A percentile compares a stretch with the other conserved stretches of the same genome.
These are phyloP conservation scores for Galerina marginata DNA, from an alignment of 768 basidiomycete genomes.

Conservation along the genomic window DNA sequence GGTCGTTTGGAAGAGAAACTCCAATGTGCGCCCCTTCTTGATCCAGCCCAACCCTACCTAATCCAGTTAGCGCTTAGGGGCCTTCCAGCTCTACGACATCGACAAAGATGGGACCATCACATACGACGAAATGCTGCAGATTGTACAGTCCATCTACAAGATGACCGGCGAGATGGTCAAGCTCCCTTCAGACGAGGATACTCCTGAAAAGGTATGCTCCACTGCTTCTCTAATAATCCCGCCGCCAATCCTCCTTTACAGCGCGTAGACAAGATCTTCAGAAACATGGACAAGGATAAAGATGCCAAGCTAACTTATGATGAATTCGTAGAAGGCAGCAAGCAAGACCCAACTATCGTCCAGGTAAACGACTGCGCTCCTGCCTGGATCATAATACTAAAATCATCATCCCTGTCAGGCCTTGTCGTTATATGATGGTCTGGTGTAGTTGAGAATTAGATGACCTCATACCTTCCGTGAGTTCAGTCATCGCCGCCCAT, in stretches of 20 bases:
- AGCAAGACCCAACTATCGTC: slow-evolving; percentile 98
- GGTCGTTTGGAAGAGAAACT: slow-evolving; percentile 97
- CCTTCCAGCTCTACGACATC: slow-evolving; percentile 99
- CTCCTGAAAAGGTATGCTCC: slow-evolving; percentile 88
- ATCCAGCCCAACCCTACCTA: slow-evolving; percentile 11
- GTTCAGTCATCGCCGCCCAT: neutral
- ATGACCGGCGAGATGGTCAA: slow-evolving; percentile 99
- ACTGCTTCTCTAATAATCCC: neutral
- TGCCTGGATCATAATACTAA: neutral
- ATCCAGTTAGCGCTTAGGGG: slow-evolving; percentile 67
- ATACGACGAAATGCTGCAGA: slow-evolving; percentile 98
- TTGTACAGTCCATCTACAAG: slow-evolving; percentile 98
- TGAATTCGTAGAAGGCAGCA: slow-evolving; percentile 97
- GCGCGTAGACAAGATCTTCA: slow-evolving; percentile 99
- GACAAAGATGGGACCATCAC: slow-evolving; percentile 98
- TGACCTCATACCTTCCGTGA: neutral
- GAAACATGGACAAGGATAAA: slow-evolving; percentile 96
- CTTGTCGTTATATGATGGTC: slow-evolving; percentile 91
- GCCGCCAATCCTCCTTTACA: slow-evolving; percentile 32
- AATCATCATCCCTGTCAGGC: slow-evolving; percentile 58
- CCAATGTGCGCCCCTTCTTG: slow-evolving; percentile 71
- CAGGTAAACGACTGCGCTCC: slow-evolving; percentile 59
- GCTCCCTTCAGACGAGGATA: slow-evolving; percentile 97
- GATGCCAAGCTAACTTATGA: slow-evolving; percentile 93
- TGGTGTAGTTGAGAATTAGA: slow-evolving; percentile 60